Evolutionary conservation across 805 yeast species (phyloP), one percentile per base, ranked within the genome.

Genomic region (Zygosaccharomyces rouxii): DNA sequence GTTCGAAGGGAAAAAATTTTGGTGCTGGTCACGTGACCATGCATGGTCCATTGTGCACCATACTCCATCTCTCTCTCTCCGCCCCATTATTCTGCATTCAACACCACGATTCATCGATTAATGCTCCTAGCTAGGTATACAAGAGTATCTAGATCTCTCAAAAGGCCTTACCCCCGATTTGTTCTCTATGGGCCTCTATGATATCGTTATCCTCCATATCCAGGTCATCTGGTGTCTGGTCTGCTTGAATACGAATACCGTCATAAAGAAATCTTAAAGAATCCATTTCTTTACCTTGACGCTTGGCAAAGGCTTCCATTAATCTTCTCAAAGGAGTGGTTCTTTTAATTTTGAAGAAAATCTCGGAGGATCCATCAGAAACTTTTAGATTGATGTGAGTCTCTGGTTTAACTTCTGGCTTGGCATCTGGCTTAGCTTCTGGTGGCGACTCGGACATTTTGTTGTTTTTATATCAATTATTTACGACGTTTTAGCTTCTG

Each of bases 281-380:
- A 57, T 79, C 81, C 64, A 85, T 72, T 55, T 85, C 81, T 68
- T 92, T 92, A 38, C 98, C 98, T 65, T 92, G 96, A 75, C 99
- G 86, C 72, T 90, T 90, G 68, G 98, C 95, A 69, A 92, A 94
- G 10, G 97, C 96, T 63, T 92, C 98, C 89, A 94, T 92, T 62
- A 94, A 81, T 72, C 96, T 86, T 69, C 81, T 86, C 75, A 94
- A 78, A 42, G 92, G 96, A 4, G 99, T 94, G 35, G 90, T 77
- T 71, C 87, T 80, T 74, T 90, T 89, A 70, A 94, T 92, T 70
- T 92, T 90, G 83, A 94, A 94, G 69, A 86, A 89, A 54, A 94
- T 90, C 69, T 94, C 99, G 18, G 95, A 85, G 46, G 84, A 77
- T 42, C 96, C 95, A 69, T 94, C 99, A 30, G 95, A 83, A 42